Conservation (phyloP, 306 rosid species). For the Quercus aquifolioides region DNA sequence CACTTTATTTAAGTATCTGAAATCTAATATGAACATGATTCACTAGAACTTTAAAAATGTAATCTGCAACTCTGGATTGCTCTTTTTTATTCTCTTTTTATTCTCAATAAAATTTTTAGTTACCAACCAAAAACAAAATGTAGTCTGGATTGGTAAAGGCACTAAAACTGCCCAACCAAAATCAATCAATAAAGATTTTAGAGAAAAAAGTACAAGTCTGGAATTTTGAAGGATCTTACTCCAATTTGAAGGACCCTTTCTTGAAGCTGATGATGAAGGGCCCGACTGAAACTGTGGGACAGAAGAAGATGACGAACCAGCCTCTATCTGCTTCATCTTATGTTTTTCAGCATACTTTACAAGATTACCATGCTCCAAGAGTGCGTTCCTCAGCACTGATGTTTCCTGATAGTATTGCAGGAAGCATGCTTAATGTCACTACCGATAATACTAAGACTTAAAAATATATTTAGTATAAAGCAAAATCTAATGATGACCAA, state of each 20-base stretch:
- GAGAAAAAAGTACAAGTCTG: background rate
- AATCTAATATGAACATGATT: background rate
- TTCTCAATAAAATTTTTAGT: too few relatives aligned
- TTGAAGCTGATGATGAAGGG: conserved; percentile 57
- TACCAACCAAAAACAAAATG: too few relatives aligned
- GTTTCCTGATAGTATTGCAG: conserved; percentile 64
- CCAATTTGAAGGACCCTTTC: conserved; percentile 51
- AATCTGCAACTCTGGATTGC: too few relatives aligned
- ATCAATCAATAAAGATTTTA: background rate
- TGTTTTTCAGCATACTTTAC: conserved; percentile 62
- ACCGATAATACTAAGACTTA: background rate
- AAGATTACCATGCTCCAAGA: conserved; percentile 67
- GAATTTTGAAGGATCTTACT: conserved; percentile 52
- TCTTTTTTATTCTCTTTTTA: too few relatives aligned
- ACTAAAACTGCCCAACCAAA: background rate
- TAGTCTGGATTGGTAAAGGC: background rate
- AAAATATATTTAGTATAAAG: background rate
- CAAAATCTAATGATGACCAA: background rate
- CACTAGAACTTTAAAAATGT: background rate
- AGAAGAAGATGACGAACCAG: conserved; percentile 46
- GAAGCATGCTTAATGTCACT: conserved; percentile 13
- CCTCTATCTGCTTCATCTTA: conserved; percentile 50
- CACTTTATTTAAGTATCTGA: background rate
- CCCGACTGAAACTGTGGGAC: conserved; percentile 37
- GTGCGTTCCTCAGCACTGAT: conserved; percentile 63